Evolutionary conservation across 2,329 filamentous ascomycete genomes (phyloP), one percentile per base, ranked within the genome.

Genomic region (Hypocrella siamensis): DNA sequence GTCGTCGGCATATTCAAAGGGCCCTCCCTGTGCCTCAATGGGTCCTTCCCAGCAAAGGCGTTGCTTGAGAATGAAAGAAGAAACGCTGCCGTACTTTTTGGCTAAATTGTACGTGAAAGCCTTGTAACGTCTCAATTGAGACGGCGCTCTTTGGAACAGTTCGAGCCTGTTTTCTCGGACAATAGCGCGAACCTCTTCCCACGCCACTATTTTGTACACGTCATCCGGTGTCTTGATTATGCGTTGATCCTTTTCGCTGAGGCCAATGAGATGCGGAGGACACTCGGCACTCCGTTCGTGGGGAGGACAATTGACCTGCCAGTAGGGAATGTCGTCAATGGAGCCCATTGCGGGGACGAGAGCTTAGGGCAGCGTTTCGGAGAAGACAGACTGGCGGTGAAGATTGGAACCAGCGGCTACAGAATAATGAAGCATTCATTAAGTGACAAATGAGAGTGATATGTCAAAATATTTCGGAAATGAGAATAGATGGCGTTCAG

Each of bases 281-380:
- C 85, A 93, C 32, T 74, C 61, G 3, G 54, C 43, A 0, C 75
- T 72, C 49, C 76, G 71, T 39, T 77, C 56, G 17, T 61, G 50
- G 22, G 59, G 54, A 0, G 80, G 73, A 12, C 92, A 58, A 52
- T 93, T 93, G 53, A 79, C 66, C 39, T 88, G 78, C 85, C 85
- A 93, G 60, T 79, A 93, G 1, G 79, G 76, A 10, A 54, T 37
- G 35, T 36, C 34, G 25, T 40, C 34, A 30, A 44, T 40, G 18
- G 45, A 47, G 24, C 58, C 58, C 60, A 64, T 63, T n/a, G n/a
- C n/a, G n/a, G n/a, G n/a, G n/a, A n/a, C n/a, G n/a, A n/a, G n/a
- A n/a, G n/a, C n/a, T n/a, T n/a, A n/a, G n/a, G n/a, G n/a, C n/a
- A n/a, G n/a, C n/a, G n/a, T n/a, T n/a, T n/a, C n/a, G n/a, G n/a